Base-by-base conservation (phyloP, 371 early-diverging fungal species). In the Mortierella sp. region DNA sequence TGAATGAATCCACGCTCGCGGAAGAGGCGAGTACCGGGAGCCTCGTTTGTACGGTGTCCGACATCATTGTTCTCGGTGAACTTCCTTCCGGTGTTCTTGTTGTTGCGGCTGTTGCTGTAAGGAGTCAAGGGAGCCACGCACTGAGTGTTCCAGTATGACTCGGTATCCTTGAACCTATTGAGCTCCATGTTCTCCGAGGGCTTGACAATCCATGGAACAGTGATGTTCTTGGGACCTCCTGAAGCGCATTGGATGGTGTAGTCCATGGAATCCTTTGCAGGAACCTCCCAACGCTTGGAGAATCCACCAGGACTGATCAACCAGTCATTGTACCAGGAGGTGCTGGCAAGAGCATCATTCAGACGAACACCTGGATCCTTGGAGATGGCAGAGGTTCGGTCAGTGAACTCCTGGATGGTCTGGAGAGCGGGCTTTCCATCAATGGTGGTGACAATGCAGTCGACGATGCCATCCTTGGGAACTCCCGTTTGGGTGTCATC, bases 331-430 rank as follows among this genome's bases (percentile, higher is more conserved):
- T 68, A 69, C 77, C 77, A 76, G 49, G 70, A 76, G 14, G 77
- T 76, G 13, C 66, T 68, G 46, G 79, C 79, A 19, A 78, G 41
- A 41, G 79, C 79, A 57, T 72, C 73, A 54, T 78, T 78, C 13
- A 78, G 69, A 49, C 79, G 79, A 39, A 72, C 73, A 64, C 72
- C 71, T 14, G 79, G 73, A 16, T 78, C 79, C 59, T 72, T 71
- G 55, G 79, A 78, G 46, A 78, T 60, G 28, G 66, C 67, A 5
- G 73, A 60, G 41, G 57, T 54, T 12, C 68, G 61, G 50, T 78
- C 79, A 9, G 79, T 65, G 41, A 67, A 78, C 19, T 56, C 64
- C 40, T 78, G 71, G 45, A 78, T 34, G 52, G 73, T 68, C 46
- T 77, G 64, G n/a, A 80, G 57, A 39, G 77, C 71, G 0, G 78